Percentiles rank a stretch among this genome's conserved stretches.
Evolutionary conservation across 139 green algal genomes (phyloP).

Genomic region (Chlamydomonas eustigma): DNA sequence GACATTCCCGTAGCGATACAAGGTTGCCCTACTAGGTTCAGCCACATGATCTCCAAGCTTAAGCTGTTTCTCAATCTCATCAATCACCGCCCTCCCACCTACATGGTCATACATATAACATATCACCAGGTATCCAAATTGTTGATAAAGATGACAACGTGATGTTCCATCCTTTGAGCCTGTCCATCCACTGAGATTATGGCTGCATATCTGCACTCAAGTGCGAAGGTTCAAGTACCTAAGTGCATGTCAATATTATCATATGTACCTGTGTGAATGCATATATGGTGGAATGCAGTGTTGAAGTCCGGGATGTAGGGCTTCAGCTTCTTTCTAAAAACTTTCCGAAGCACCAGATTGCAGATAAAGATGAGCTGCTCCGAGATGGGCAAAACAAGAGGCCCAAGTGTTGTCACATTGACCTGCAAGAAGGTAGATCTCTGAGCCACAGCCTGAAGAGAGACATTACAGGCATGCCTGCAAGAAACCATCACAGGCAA

Average conservation of each 20-base stretch:
- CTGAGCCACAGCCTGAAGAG: no score
- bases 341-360: slow-evolving; percentile 84
- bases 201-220: no score
- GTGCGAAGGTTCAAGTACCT: no score
- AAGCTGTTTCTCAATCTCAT: slow-evolving; percentile 97
- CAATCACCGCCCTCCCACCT: slow-evolving; percentile 56
- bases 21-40: slow-evolving; percentile 72
- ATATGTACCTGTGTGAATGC: slow-evolving; percentile 95
- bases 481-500: no score
- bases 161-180: no score
- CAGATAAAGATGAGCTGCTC: slow-evolving; percentile 90
- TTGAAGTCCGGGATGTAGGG: slow-evolving; percentile 98
- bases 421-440: slow-evolving; percentile 57
- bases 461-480: no score
- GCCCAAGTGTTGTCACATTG: slow-evolving; percentile 96
- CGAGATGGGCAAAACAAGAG: slow-evolving; percentile 87
- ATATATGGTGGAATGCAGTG: slow-evolving; percentile 94
- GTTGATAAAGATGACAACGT: no score
- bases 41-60: slow-evolving; percentile 40
- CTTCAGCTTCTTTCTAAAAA: slow-evolving; percentile 30
- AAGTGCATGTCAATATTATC: no score
- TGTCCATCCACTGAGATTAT: no score
- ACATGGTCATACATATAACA: no score
- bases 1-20: slow-evolving; percentile 70
- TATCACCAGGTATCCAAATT: no score